Percentiles rank a stretch among this genome's conserved stretches.
phyloP scores from a whole-genome alignment of 345 rosid species.

The Eutrema japonicum region DNA sequence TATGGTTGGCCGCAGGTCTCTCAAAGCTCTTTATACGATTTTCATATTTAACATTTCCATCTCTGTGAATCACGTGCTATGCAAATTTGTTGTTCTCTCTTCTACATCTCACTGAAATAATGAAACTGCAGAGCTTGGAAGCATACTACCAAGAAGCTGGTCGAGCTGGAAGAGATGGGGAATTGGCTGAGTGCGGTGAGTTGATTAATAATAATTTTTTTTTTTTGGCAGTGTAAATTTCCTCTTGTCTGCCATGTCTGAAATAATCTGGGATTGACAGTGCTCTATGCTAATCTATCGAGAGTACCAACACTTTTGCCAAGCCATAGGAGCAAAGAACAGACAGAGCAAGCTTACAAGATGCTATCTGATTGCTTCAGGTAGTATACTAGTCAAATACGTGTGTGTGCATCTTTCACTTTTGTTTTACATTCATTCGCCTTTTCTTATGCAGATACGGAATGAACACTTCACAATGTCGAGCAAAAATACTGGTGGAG shows the following conservation, averaged over 20 bases:
- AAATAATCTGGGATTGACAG: constrained; percentile 45
- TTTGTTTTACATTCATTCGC: constrained; percentile 7
- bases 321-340: constrained; percentile 72
- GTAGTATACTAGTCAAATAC: constrained; percentile 40
- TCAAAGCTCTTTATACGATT: neutral
- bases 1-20: constrained; percentile 97
- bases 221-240: neutral
- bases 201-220: neutral
- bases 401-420: constrained; percentile 16
- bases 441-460: constrained; percentile 65
- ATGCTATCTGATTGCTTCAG: constrained; percentile 86
- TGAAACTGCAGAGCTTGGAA: constrained; percentile 71
- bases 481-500: constrained; percentile 76
- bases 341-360: constrained; percentile 66
- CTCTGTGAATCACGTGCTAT: neutral
- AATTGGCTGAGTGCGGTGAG: constrained; percentile 84
- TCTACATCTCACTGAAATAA: constrained; percentile 9
- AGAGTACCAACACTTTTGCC: constrained; percentile 78
- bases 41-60: neutral
- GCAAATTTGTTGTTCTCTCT: constrained; percentile 1
- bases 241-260: constrained; percentile 17
- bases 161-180: constrained; percentile 96
- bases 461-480: constrained; percentile 81
- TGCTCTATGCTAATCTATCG: constrained; percentile 71
- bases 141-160: constrained; percentile 99